A percentile compares a stretch with the other conserved stretches of the same genome.
Conservation (phyloP, 176 grass and related monocot species). For the Ampelocalamus luodianensis region DNA sequence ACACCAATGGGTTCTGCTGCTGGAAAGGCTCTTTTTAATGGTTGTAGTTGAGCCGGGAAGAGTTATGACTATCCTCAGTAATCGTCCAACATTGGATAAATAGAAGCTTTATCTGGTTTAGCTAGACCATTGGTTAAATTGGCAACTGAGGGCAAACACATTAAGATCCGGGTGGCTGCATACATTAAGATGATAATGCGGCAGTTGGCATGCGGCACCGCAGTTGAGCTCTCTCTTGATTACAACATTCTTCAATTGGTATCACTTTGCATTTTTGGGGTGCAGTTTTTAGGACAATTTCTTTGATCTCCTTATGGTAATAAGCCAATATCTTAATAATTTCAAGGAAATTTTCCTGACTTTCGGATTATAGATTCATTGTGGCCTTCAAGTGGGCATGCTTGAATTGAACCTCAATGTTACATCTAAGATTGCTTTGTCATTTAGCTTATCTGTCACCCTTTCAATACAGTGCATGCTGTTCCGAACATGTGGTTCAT, state of each 20-base stretch:
- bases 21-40: neutral
- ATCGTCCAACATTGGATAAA: neutral
- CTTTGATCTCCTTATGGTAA: neutral
- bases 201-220: neutral
- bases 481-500: neutral
- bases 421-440: neutral
- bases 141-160: neutral
- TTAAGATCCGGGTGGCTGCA: neutral
- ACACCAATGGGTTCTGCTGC: neutral
- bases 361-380: neutral
- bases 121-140: neutral
- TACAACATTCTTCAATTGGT: neutral
- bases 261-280: neutral
- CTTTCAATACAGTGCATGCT: neutral
- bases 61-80: neutral
- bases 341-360: neutral
- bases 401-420: neutral
- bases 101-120: neutral
- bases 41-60: neutral
- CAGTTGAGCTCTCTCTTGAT: neutral
- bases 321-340: constrained; percentile 11
- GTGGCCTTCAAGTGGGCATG: neutral
- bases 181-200: constrained; percentile 8
- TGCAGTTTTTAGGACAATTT: neutral
- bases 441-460: neutral